A percentile compares a stretch with the other conserved stretches of the same genome.
These are phyloP conservation scores for Annona cherimola DNA, from an alignment of 164 flowering plant species.

Conservation along the genomic window DNA sequence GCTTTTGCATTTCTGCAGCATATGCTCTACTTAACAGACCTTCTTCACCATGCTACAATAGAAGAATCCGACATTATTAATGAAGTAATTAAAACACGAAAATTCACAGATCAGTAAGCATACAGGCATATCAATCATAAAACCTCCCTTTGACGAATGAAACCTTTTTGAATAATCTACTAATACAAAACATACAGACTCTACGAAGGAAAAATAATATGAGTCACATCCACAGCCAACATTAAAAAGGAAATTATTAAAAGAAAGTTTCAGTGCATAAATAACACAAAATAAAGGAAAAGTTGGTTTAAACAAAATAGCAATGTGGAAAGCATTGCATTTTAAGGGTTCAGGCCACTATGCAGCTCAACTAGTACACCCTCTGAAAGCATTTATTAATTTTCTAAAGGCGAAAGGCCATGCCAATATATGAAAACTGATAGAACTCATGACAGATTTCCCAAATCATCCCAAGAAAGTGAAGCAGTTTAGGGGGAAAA, in stretches of 20 bases:
- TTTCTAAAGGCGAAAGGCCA: background rate
- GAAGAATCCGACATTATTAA: background rate
- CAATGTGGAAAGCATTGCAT: background rate
- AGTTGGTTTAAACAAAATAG: background rate
- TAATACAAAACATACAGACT: background rate
- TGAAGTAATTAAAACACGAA: conserved; percentile 4
- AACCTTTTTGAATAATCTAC: background rate
- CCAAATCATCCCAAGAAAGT: background rate
- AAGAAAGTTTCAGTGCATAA: background rate
- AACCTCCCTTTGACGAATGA: background rate
- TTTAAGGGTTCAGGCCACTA: background rate
- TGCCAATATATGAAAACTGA: background rate
- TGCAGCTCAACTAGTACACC: background rate
- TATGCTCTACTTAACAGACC: conserved; percentile 66
- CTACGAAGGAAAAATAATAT: background rate
- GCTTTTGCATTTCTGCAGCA: conserved; percentile 74
- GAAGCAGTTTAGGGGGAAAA: conserved; percentile 3
- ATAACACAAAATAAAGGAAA: background rate
- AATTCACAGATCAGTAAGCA: background rate
- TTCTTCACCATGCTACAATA: conserved; percentile 89
- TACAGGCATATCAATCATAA: background rate
- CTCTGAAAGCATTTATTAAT: background rate
- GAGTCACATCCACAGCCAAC: background rate
- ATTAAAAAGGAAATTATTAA: background rate
- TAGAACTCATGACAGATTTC: background rate